These are phyloP conservation scores for Gaertneriomyces semiglobifer DNA, from an alignment of 192 early-diverging fungal genomes.

Conservation along the genomic window DNA sequence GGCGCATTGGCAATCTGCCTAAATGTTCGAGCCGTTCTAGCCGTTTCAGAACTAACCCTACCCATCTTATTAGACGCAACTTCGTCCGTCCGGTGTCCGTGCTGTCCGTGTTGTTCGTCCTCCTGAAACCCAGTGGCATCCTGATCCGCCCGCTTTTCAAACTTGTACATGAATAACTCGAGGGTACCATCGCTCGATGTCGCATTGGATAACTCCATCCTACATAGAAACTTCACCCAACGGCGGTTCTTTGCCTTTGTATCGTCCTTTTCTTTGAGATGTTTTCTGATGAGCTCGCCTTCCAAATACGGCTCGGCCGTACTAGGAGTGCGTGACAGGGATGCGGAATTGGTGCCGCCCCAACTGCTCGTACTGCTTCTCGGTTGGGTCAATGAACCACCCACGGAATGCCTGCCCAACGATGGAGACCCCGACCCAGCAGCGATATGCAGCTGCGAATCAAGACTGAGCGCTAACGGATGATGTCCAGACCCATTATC, in stretches of 20 bases:
- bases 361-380: slow-evolving; percentile 9
- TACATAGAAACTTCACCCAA: slow-evolving; percentile 79
- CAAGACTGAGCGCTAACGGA: slow-evolving; percentile 18
- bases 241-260: slow-evolving; percentile 75
- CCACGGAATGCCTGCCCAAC: slow-evolving; percentile 15
- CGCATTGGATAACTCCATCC: slow-evolving; percentile 51
- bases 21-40: no score
- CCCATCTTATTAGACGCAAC: no score
- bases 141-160: slow-evolving; percentile 50
- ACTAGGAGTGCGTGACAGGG: not conserved
- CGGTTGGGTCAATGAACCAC: slow-evolving; percentile 4
- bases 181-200: slow-evolving; percentile 47
- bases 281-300: slow-evolving; percentile 85
- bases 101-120: not conserved
- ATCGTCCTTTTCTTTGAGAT: slow-evolving; percentile 69
- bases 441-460: slow-evolving; percentile 25
- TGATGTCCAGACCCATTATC: not conserved
- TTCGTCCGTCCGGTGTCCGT: no score
- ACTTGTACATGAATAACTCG: slow-evolving; percentile 78
- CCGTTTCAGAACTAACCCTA: no score
- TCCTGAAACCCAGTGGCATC: slow-evolving; percentile 24
- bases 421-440: not conserved
- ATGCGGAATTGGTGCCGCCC: not conserved
- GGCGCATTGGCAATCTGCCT: not conserved
- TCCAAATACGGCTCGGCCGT: slow-evolving; percentile 38